A percentile compares a stretch with the other conserved stretches of the same genome.
phyloP scores from a whole-genome alignment of 257 asterid genomes.

The Solanum piurae region DNA sequence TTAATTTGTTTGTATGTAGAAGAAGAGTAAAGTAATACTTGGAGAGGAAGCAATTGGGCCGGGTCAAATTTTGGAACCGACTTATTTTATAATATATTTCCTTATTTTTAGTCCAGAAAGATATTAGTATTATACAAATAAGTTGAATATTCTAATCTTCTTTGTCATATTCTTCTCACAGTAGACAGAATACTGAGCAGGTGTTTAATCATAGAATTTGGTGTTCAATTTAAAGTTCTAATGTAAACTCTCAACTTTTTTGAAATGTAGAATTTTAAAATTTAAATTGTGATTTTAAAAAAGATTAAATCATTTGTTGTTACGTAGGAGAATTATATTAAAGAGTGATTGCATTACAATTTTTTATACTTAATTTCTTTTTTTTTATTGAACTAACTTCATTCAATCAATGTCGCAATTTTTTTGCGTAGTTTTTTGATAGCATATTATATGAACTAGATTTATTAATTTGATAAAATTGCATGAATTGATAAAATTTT shows the following conservation, averaged over 20 bases:
- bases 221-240: background rate
- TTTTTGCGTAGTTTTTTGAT: background rate
- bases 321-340: too few relatives aligned
- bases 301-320: fast-evolving
- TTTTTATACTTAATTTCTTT: too few relatives aligned
- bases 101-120: background rate
- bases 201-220: background rate
- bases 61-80: background rate
- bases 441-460: too few relatives aligned
- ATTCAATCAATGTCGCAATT: too few relatives aligned
- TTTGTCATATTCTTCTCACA: background rate
- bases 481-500: too few relatives aligned
- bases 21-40: background rate
- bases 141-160: background rate
- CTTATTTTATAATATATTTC: background rate
- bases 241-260: background rate
- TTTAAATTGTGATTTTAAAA: background rate
- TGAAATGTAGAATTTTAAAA: too few relatives aligned
- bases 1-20: background rate
- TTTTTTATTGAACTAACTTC: too few relatives aligned
- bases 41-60: background rate
- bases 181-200: background rate
- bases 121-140: background rate
- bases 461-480: background rate
- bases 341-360: too few relatives aligned